Evolutionary conservation across 1,284 basidiomycete species (phyloP), one percentile per base, ranked within the genome.

Genomic region (Cutaneotrichosporon sp.): DNA sequence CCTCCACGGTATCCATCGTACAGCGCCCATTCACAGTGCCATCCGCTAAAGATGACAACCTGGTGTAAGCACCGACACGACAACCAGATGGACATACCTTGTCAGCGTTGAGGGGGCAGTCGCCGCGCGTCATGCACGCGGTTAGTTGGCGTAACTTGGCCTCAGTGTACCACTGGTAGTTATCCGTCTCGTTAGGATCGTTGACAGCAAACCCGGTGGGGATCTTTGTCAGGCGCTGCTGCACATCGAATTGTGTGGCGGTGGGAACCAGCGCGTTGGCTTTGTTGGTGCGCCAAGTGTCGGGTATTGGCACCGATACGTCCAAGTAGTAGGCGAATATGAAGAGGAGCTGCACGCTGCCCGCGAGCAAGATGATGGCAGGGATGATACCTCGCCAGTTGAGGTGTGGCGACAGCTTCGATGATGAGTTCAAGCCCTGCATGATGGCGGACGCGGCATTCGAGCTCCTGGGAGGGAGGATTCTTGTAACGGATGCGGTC

Each of bases 161-260:
- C 34, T 59, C 57, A 2, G 57, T 45, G 42, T 49, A 48, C 57
- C 57, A 59, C 20, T 45, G 42, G 51, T 59, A 55, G 49, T 37
- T 39, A 21, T 53, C 36, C 9, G 38, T 12, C 17, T 21, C 8
- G 26, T 20, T 20, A 1, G 37, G 37, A 14, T 40, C 38, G 23
- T 33, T 20, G 15, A 35, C 13, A 1, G 46, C 15, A 22, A 40
- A 40, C 22, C 15, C 23, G 7, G 42, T 44, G 1, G 42, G 42
- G 26, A 44, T 33, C n/a, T 44, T 15, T 4, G 30, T 34, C 12
- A 44, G 42, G 5, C 15, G 42, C 3, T 26, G 4, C n/a, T 33
- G 30, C 10, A 18, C 30, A 9, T 36, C 33, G n/a, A 12, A 15
- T 13, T 21, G 18, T 20, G 4, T 1, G 3, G 13, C 17, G 23